Evolutionary conservation across 2,329 filamentous ascomycete species (phyloP).

Genomic region (Westerdykella ornata): DNA sequence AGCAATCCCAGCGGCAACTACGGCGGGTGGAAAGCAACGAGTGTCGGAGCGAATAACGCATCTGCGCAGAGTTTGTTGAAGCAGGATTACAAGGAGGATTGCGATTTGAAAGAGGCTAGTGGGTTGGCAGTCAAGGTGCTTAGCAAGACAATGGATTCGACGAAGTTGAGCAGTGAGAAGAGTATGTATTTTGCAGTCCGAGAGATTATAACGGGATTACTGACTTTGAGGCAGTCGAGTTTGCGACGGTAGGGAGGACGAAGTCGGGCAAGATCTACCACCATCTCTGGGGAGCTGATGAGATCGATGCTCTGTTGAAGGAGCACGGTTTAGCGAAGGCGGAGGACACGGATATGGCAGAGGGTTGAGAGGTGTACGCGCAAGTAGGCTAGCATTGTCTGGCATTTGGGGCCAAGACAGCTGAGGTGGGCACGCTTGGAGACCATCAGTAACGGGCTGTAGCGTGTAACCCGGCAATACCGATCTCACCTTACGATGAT

Average conservation of each 20-base stretch:
- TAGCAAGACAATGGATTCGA: constrained; percentile 99
- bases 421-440: constrained; percentile 27
- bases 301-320: constrained; percentile 89
- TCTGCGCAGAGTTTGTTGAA: constrained; percentile 95
- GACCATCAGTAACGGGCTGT: constrained; percentile 13
- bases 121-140: constrained; percentile 96
- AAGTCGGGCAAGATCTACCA: constrained; percentile 96
- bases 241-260: constrained; percentile 94
- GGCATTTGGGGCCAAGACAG: constrained; percentile 10
- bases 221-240: constrained; percentile 64
- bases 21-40: constrained; percentile 98
- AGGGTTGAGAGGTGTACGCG: constrained; percentile 20
- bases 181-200: constrained; percentile 53
- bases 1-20: constrained; percentile 99
- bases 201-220: constrained; percentile 4
- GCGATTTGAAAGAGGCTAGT: constrained; percentile 90
- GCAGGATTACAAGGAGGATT: constrained; percentile 99
- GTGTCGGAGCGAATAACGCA: constrained; percentile 95
- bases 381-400: not conserved
- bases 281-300: constrained; percentile 91
- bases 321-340: constrained; percentile 86
- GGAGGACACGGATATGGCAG: constrained; percentile 34
- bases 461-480: too few relatives aligned
- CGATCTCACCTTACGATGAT: too few relatives aligned
- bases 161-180: constrained; percentile 98